A percentile compares a stretch with the other conserved stretches of the same genome.
These are phyloP conservation scores for Bruguiera gymnorhiza DNA, from an alignment of 345 rosid species.

Conservation along the genomic window DNA sequence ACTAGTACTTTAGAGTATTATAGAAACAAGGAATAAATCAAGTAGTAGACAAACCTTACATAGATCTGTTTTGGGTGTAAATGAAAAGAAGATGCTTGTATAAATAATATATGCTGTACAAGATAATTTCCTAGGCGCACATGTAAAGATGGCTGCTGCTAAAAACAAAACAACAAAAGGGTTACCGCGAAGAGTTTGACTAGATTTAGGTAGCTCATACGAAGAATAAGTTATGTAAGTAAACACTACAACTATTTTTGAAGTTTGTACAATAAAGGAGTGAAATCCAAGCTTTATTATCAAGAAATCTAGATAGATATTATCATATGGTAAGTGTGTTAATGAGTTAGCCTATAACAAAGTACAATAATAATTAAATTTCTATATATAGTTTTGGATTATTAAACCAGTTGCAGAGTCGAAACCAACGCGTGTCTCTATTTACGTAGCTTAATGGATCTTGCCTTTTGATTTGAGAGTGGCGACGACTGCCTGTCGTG, in stretches of 20 bases:
- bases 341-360: too few species aligned
- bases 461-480: too few species aligned
- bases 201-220: slow-evolving; percentile 49
- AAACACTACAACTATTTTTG: slow-evolving; percentile 1
- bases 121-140: slow-evolving; percentile 14
- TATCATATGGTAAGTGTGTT: too few species aligned
- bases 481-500: too few species aligned
- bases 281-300: slow-evolving; percentile 5
- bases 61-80: background rate
- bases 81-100: slow-evolving; percentile 18
- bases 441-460: too few species aligned
- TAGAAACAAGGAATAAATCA: background rate
- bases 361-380: too few species aligned
- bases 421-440: too few species aligned
- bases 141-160: slow-evolving; percentile 36
- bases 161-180: slow-evolving; percentile 8
- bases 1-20: background rate
- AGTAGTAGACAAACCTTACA: slow-evolving; percentile 18
- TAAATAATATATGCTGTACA: background rate
- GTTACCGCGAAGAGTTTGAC: slow-evolving; percentile 26
- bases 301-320: too few species aligned
- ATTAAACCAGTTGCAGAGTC: too few species aligned
- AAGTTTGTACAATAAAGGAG: slow-evolving; percentile 10
- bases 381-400: too few species aligned
- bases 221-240: slow-evolving; percentile 33